Percentiles rank a stretch among this genome's conserved stretches.
These are phyloP conservation scores for Tricholoma hemisulphureum DNA, from an alignment of 768 basidiomycete species.

Conservation along the genomic window DNA sequence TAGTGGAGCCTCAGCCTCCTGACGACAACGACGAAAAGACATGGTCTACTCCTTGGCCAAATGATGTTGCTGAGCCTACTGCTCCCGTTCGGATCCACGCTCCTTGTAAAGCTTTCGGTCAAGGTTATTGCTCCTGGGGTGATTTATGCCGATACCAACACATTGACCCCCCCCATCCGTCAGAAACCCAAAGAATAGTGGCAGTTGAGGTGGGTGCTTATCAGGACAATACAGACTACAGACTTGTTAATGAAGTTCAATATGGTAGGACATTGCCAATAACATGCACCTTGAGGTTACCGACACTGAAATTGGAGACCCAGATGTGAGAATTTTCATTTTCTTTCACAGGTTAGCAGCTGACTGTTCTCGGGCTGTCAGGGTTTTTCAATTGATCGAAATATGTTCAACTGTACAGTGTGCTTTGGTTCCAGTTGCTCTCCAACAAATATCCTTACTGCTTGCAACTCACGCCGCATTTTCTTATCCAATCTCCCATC, in stretches of 20 bases:
- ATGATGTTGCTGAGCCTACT: slow-evolving; percentile 7
- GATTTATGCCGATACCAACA: slow-evolving; percentile 31
- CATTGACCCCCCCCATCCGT: slow-evolving; percentile 13
- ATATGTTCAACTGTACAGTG: slow-evolving; percentile 27
- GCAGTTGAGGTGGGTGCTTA: not conserved
- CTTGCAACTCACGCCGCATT: slow-evolving; percentile 34
- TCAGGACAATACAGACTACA: too few relatives aligned
- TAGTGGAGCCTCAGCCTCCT: not conserved
- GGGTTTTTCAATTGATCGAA: slow-evolving; percentile 17
- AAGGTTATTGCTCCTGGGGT: slow-evolving; percentile 32
- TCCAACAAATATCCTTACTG: slow-evolving; percentile 31
- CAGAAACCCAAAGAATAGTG: not conserved
- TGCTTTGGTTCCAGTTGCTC: slow-evolving; percentile 29
- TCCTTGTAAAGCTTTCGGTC: slow-evolving; percentile 35
- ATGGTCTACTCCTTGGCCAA: slow-evolving; percentile 16
- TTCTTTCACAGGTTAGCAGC: not conserved
- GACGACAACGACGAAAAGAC: slow-evolving; percentile 18
- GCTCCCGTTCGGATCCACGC: slow-evolving; percentile 16
- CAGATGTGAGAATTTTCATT: not conserved
- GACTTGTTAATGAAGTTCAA: not conserved
- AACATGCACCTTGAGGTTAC: not conserved
- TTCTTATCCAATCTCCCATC: slow-evolving; percentile 42
- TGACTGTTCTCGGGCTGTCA: not conserved
- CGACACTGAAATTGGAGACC: not conserved
- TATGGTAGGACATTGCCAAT: not conserved